Base-by-base conservation (phyloP, 2,329 filamentous ascomycete species). In the Microsporum audouinii region DNA sequence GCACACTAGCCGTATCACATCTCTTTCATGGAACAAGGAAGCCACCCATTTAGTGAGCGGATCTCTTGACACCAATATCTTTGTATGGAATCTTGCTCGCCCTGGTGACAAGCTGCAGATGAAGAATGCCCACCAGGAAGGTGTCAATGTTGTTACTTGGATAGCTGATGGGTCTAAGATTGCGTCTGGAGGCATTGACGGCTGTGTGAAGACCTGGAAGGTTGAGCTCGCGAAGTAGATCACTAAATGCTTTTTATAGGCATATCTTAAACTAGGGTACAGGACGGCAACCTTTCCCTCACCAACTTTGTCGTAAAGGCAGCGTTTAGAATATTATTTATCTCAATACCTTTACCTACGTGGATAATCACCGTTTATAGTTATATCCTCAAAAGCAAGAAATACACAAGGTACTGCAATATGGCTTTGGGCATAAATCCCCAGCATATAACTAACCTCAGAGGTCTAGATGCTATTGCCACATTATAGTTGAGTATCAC, bases 91-190 rank as follows among this genome's bases (percentile, higher is more conserved):
- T 72, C 75, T 96, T 61, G 77, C 79, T 49, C 88, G 89, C 71
- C 92, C 92, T 0, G 91, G 89, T 1, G 88, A 88, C 74, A 83
- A 92, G 66, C 83, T 95, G 66, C 92, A 94, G 78, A 87, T 85
- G 12, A 76, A 85, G 27, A 95, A 96, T 70, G 91, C 92, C 57
- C 94, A 99, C 77, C 96, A 96, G 77, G 94, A 97, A 70, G 94
- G 94, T 7, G 91, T 97, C 17, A 90, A 88, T 66, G 92, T 89
- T 14, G 87, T 97, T 14, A 82, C 82, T 10, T 99, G 92, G 91
- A 80, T 89, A 12, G 81, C 80, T 33, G 84, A 82, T 6, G 79
- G 79, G 62, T 74, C 74, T 17, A 89, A 83, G 75, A 80, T 97
- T 57, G 85, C 88, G 7, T 95, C 87, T 67, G 84, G 84, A 3